A percentile compares a stretch with the other conserved stretches of the same genome.
Evolutionary conservation across 2,329 filamentous ascomycete species (phyloP).

Genomic region (Diaporthe citri): DNA sequence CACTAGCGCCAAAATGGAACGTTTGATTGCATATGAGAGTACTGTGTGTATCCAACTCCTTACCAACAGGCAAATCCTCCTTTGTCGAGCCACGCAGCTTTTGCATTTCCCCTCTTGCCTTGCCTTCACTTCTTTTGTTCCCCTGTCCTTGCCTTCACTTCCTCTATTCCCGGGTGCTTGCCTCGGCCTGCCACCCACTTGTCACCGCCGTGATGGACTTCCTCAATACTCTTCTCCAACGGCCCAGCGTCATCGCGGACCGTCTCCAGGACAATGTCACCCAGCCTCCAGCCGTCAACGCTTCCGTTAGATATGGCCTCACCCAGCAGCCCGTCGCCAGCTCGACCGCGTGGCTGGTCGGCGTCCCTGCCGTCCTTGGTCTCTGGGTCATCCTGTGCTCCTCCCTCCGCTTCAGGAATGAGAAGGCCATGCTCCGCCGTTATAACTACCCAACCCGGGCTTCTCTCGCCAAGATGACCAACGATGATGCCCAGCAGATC

Average conservation of each 20-base stretch:
- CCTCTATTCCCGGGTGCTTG: not conserved
- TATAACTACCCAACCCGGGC: slow-evolving; percentile 51
- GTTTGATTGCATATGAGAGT: too few species aligned
- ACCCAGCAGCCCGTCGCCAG: not conserved
- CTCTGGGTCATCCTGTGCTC: slow-evolving; percentile 52
- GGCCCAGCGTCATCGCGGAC: not conserved
- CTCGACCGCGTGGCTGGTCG: not conserved
- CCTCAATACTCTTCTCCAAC: not conserved
- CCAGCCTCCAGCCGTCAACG: not conserved
- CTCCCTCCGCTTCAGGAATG: slow-evolving; percentile 52
- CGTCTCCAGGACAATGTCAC: slow-evolving; percentile 7
- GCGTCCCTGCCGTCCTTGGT: slow-evolving; percentile 42
- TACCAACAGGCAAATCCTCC: not conserved
- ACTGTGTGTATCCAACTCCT: not conserved
- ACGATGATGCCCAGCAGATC: slow-evolving; percentile 59
- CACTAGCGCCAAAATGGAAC: too few species aligned
- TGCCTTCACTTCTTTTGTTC: not conserved
- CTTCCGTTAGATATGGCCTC: not conserved
- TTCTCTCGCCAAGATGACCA: slow-evolving; percentile 56
- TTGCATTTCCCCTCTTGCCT: not conserved
- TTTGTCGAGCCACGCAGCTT: not conserved
- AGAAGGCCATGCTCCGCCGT: slow-evolving; percentile 47
- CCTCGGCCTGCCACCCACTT: too few species aligned
- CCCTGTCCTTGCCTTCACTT: not conserved
- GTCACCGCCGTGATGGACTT: not conserved